Base-by-base conservation (phyloP, 2,329 filamentous ascomycete species). In the Lecanicillium sp. region DNA sequence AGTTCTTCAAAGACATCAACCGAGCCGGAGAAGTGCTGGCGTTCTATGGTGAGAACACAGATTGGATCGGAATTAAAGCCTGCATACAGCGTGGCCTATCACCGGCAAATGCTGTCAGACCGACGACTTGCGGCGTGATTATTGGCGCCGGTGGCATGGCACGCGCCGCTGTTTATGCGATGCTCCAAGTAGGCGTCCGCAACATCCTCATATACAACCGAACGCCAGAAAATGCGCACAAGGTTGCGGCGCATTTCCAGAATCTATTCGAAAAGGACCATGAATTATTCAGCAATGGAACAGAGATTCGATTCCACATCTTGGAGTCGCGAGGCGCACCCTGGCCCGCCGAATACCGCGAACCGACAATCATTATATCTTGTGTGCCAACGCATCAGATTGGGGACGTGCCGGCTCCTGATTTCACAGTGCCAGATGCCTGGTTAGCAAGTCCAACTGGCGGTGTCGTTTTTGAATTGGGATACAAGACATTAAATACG, bases 21-120 rank as follows among this genome's bases (percentile, higher is more conserved):
- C 70, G 77, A 31, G 71, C 79, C 2, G 83, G 84, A 0, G 74
- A 78, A 0, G 74, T 87, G 6, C 73, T 74, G 44, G 81, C 79
- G 0, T 65, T 88, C 0, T 85, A 87, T 45, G 85, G 84, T 2
- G 83, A 88, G 42, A 89, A 89, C 43, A 88, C 84, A 0, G 84
- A 89, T 55, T 89, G 84, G 80, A 82, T 87, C 25, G 84, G 84
- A 5, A 84, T 89, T 30, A 68, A 81, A 38, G 82, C 81, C 3
- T 87, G 82, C 52, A 74, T 89, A 30, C 72, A 79, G 5, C 71
- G 82, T 22, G 83, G 83, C 2, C 65, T 88, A 2, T 87, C 84
- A 1, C 84, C 84, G 0, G 80, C 82, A 4, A 83, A 83, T 44
- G 77, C 74, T 2, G 71, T 82, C 0, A 68, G 76, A 3, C 65